Evolutionary conservation across 169 alveolate genomes (phyloP), one percentile per base, ranked within the genome.

Genomic region (Eimeria necatrix): DNA sequence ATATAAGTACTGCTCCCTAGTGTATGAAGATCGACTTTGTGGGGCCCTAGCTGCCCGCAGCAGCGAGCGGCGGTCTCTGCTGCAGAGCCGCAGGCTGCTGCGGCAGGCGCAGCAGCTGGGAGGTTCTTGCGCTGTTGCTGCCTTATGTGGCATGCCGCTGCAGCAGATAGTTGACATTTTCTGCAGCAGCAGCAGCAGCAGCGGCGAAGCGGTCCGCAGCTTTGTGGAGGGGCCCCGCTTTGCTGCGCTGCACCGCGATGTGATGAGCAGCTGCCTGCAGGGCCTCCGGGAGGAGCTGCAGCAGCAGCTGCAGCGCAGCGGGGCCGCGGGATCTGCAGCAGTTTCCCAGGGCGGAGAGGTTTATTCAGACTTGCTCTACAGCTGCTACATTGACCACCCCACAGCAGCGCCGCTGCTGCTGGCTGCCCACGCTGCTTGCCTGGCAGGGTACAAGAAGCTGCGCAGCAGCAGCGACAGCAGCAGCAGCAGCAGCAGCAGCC

Each of bases 11-110:
- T 83, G 70, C 64, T 74, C 91, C 16, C 85, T 91, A 51, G 52
- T 91, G 16, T 6, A 68, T 10, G 95, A 91, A 20, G 95, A 91
- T 83, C 16, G 78, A 4, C 46, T 91, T 41, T 64, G 85, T 52
- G 95, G 95, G 70, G 95, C 95, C 53, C 84, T 91, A 2, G 95
- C 95, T 8, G 95, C 95, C 18, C 53, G 95, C 95, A 91, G 95
- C 91, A 78, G 95, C 83, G 95, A 91, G 87, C 49, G 86, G 16
- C 89, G 91, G n/a, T 84, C 70, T 20, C 84, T 91, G 78, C 95
- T 91, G 84, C 95, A 78, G 60, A 91, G 95, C 71, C 61, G 78
- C 52, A 68, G 83, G 70, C 95, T 91, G 80, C 95, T 74, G 64
- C 95, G 85, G 64, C 83, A 70, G 70, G 95, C 89, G 84, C 95